A percentile compares a stretch with the other conserved stretches of the same genome.
Evolutionary conservation across 1,284 basidiomycete genomes (phyloP).

Genomic region (Ustilago tritici): DNA sequence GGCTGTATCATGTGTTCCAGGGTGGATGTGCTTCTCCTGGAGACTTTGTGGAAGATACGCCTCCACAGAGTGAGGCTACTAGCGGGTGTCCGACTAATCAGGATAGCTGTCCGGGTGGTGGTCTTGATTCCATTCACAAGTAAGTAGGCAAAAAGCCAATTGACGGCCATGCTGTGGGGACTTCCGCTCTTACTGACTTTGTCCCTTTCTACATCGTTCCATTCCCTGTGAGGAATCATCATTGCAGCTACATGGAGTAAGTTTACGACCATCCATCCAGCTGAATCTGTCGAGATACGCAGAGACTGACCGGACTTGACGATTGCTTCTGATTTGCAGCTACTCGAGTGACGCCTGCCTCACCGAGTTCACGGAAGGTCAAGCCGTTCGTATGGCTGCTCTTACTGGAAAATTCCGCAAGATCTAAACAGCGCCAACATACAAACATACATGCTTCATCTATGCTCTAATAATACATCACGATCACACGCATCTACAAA

Average conservation of each 20-base stretch:
- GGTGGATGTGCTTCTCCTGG: slow-evolving; percentile 74
- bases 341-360: slow-evolving; percentile 52
- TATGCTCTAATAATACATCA: slow-evolving; percentile 5
- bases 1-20: slow-evolving; percentile 76
- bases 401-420: slow-evolving; percentile 34
- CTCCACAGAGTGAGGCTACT: slow-evolving; percentile 59
- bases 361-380: slow-evolving; percentile 51
- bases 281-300: not conserved
- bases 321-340: slow-evolving; percentile 8
- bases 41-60: slow-evolving; percentile 74
- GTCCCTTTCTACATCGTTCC: not conserved
- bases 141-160: slow-evolving; percentile 11
- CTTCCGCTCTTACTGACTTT: not conserved
- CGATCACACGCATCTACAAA: not conserved
- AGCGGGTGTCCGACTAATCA: slow-evolving; percentile 45
- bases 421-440: slow-evolving; percentile 10
- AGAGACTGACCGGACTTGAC: not conserved
- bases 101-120: slow-evolving; percentile 46
- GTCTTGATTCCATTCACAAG: slow-evolving; percentile 52
- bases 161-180: not conserved
- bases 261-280: not conserved
- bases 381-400: slow-evolving; percentile 50
- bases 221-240: not conserved
- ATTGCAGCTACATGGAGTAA: slow-evolving; percentile 52
- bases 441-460: not conserved